Conservation (phyloP, 2,329 filamentous ascomycete genomes). For the Aspergillus glaucus region DNA sequence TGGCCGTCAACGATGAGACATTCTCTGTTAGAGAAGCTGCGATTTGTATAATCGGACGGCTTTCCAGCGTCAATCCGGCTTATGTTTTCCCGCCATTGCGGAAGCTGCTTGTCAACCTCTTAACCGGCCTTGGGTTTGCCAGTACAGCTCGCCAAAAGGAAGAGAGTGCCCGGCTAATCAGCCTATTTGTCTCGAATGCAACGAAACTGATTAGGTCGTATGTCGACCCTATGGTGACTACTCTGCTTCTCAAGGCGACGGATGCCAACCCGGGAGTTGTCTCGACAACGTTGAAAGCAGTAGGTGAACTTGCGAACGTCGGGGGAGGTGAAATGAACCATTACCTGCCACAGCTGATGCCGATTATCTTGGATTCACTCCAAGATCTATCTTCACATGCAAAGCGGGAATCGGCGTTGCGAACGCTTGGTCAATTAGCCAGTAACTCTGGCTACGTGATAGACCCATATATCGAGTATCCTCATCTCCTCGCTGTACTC, state of each 20-base stretch:
- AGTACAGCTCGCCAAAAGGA: conserved; percentile 92
- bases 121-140: conserved; percentile 94
- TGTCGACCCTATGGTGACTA: conserved; percentile 90
- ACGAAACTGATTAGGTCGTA: conserved; percentile 92
- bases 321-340: conserved; percentile 89
- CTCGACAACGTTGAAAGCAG: conserved; percentile 88
- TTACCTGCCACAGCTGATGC: conserved; percentile 90
- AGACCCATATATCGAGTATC: conserved; percentile 89
- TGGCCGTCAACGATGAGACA: conserved; percentile 89
- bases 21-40: conserved; percentile 91
- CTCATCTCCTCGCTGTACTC: conserved; percentile 82
- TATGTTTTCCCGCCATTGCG: conserved; percentile 95
- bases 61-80: conserved; percentile 86
- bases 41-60: conserved; percentile 89
- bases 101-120: conserved; percentile 90
- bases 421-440: conserved; percentile 83
- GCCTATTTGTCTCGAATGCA: conserved; percentile 85
- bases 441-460: conserved; percentile 98
- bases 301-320: conserved; percentile 88
- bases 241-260: conserved; percentile 85
- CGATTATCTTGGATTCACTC: conserved; percentile 84
- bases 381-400: conserved; percentile 87
- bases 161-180: conserved; percentile 89
- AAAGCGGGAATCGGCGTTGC: conserved; percentile 86
- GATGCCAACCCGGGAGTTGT: conserved; percentile 83